phyloP scores from a whole-genome alignment of 2,329 filamentous ascomycete genomes.

The Aspergillus spinulosporus region DNA sequence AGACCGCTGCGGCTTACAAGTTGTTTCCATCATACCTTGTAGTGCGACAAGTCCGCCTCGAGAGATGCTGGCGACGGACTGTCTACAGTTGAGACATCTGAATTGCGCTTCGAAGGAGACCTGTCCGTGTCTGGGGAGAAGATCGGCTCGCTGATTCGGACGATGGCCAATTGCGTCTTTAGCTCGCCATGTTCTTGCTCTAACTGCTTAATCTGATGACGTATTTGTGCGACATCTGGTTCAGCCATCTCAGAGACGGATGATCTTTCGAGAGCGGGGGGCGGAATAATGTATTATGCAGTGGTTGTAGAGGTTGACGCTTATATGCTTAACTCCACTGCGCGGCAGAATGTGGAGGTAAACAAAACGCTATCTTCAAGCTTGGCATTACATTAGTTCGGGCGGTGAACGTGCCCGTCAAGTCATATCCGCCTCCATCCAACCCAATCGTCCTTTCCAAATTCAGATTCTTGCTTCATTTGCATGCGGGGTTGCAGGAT shows the following conservation, averaged over 20 bases:
- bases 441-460: background rate
- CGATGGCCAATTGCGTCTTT: conserved; percentile 61
- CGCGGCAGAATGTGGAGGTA: conserved; percentile 6
- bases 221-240: conserved; percentile 22
- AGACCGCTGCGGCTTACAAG: background rate
- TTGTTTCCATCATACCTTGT: conserved; percentile 57
- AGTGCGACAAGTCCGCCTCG: conserved; percentile 81
- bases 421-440: background rate
- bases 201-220: conserved; percentile 50
- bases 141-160: conserved; percentile 75
- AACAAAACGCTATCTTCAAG: background rate
- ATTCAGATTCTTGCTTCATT: background rate
- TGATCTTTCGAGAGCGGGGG: background rate
- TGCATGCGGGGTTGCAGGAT: background rate
- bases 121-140: conserved; percentile 46
- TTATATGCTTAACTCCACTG: background rate
- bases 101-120: conserved; percentile 57
- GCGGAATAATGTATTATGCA: background rate
- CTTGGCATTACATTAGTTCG: background rate
- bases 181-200: conserved; percentile 50
- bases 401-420: background rate
- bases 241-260: background rate
- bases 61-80: conserved; percentile 70
- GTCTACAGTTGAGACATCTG: conserved; percentile 70
- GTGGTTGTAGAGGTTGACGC: background rate